Conservation (phyloP, 2,329 filamentous ascomycete genomes). For the Fusarium secorum region DNA sequence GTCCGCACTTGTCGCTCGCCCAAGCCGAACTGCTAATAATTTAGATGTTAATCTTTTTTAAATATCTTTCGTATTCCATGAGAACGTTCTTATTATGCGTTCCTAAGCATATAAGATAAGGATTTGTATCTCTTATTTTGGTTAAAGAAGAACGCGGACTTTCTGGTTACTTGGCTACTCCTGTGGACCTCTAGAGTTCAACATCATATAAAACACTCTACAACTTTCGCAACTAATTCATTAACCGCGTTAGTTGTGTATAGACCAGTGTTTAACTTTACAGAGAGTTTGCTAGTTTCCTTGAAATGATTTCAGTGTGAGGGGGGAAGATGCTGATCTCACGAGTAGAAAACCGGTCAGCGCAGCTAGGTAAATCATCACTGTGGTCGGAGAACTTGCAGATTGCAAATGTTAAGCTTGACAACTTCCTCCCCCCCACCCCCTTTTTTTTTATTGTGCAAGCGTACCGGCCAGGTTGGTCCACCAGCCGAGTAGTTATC, state of each 20-base stretch:
- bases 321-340: not conserved
- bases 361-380: not conserved
- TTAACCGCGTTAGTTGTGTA: not conserved
- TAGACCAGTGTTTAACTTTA: not conserved
- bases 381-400: not conserved
- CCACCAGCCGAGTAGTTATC: not conserved
- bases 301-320: not conserved
- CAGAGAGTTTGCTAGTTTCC: not conserved
- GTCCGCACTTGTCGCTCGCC: not conserved
- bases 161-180: not conserved
- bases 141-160: not conserved
- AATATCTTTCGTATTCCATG: not conserved
- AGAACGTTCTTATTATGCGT: too few species aligned
- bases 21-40: not conserved
- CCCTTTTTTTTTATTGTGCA: not conserved
- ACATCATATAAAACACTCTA: not conserved
- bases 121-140: not conserved
- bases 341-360: not conserved
- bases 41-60: not conserved
- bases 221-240: not conserved
- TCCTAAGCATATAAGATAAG: not conserved
- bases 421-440: not conserved
- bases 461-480: not conserved
- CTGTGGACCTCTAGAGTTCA: not conserved
- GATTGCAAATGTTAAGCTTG: not conserved